These are phyloP conservation scores for Fusarium camptoceras DNA, from an alignment of 2,329 filamentous ascomycete species.

Conservation along the genomic window DNA sequence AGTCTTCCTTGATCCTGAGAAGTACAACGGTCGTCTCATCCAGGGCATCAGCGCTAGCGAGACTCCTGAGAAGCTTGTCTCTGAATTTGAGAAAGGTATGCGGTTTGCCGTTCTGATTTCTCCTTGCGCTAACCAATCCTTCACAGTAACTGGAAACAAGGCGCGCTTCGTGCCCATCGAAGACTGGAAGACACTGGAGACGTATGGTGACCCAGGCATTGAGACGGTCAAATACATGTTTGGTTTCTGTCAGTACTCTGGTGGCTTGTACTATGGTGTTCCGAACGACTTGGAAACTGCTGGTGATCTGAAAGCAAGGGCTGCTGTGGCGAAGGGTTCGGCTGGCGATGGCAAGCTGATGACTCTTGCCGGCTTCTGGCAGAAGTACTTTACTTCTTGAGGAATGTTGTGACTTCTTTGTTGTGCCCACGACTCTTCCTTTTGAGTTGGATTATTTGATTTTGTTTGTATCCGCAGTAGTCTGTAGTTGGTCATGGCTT, in stretches of 20 bases:
- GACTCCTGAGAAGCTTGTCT: constrained; percentile 47
- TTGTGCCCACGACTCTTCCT: background rate
- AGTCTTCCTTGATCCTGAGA: constrained; percentile 54
- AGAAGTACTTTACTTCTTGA: constrained; percentile 41
- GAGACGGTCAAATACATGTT: constrained; percentile 54
- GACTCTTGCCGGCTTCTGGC: constrained; percentile 43
- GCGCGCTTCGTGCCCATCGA: constrained; percentile 48
- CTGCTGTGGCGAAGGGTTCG: constrained; percentile 44
- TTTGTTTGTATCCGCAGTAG: background rate
- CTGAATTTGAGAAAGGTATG: constrained; percentile 50
- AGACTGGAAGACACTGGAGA: constrained; percentile 51
- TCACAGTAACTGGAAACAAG: constrained; percentile 49
- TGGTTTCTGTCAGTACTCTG: constrained; percentile 51
- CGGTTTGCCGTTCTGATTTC: background rate
- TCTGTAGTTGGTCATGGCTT: background rate
- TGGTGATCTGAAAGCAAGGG: constrained; percentile 47
- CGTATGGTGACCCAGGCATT: constrained; percentile 48
- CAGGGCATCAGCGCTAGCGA: constrained; percentile 54
- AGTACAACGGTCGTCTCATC: constrained; percentile 52
- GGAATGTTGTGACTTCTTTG: too few species aligned
- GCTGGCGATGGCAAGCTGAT: constrained; percentile 37
- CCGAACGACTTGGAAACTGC: constrained; percentile 45
- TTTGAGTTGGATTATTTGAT: background rate
- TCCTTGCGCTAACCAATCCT: constrained; percentile 7
- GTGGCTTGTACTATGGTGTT: constrained; percentile 49